Evolutionary conservation across 108 stramenopile species (phyloP).

Genomic region (Skeletonema marinoi): DNA sequence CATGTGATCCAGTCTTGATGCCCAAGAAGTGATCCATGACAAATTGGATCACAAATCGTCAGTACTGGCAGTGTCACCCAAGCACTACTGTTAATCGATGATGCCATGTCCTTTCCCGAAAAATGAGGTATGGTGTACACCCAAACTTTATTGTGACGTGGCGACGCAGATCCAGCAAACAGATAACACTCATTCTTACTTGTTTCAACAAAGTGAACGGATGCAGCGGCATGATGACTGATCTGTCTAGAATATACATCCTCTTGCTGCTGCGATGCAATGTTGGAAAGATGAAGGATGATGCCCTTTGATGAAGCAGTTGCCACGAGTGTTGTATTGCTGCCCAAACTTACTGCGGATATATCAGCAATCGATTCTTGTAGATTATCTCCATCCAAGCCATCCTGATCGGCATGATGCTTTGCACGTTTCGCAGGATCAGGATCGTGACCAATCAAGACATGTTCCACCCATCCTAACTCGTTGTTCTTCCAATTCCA

Average conservation of each 20-base stretch:
- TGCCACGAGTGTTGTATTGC: slow-evolving; percentile 13
- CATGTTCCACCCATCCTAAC: slow-evolving; percentile 23
- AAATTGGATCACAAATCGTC: slow-evolving; percentile 9
- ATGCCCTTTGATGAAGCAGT: slow-evolving; percentile 33
- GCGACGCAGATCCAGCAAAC: slow-evolving; percentile 74
- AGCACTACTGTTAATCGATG: slow-evolving; percentile 7
- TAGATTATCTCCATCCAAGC: slow-evolving; percentile 19
- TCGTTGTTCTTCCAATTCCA: slow-evolving; percentile 39
- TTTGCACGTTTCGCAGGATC: slow-evolving; percentile 4
- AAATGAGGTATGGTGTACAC: slow-evolving; percentile 50
- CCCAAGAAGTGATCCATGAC: slow-evolving; percentile 64
- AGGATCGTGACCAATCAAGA: slow-evolving; percentile 38
- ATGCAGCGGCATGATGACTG: slow-evolving; percentile 33
- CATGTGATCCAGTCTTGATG: slow-evolving; percentile 90
- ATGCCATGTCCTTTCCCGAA: background rate
- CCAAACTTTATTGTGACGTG: slow-evolving; percentile 79
- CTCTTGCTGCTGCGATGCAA: background rate
- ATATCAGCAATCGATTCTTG: slow-evolving; percentile 34
- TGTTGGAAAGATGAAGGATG: slow-evolving; percentile 15
- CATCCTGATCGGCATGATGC: background rate
- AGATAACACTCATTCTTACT: slow-evolving; percentile 38
- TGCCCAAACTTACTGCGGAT: slow-evolving; percentile 6
- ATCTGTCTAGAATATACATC: slow-evolving; percentile 8
- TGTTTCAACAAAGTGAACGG: slow-evolving; percentile 41
- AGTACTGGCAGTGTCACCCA: slow-evolving; percentile 29